These are phyloP conservation scores for Fusarium bulbicola DNA, from an alignment of 2,329 filamentous ascomycete species.

Conservation along the genomic window DNA sequence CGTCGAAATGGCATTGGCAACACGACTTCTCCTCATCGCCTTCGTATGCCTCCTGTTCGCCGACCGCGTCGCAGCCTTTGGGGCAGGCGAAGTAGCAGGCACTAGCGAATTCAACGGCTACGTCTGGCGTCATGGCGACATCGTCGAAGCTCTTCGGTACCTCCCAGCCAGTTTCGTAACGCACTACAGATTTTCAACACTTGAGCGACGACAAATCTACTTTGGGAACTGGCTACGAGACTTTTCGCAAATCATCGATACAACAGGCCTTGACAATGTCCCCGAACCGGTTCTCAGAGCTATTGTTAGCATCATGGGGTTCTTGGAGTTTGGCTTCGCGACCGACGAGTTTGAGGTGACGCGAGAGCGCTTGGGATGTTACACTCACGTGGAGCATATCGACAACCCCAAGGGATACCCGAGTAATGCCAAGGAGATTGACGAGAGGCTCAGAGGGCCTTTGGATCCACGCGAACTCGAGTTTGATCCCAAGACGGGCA, in stretches of 20 bases:
- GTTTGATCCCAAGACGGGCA: constrained; percentile 76
- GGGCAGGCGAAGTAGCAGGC: constrained; percentile 50
- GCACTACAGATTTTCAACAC: constrained; percentile 49
- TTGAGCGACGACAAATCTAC: constrained; percentile 52
- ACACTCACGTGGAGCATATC: constrained; percentile 76
- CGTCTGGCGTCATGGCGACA: constrained; percentile 54
- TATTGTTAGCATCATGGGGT: constrained; percentile 44
- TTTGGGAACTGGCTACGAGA: constrained; percentile 65
- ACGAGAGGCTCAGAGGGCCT: constrained; percentile 54
- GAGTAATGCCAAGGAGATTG: constrained; percentile 77
- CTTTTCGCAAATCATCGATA: constrained; percentile 81
- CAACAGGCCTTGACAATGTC: constrained; percentile 51
- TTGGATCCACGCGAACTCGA: constrained; percentile 67
- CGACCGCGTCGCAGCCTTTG: constrained; percentile 48
- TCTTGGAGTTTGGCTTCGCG: constrained; percentile 66
- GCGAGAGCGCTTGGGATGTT: constrained; percentile 77
- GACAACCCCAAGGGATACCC: constrained; percentile 83
- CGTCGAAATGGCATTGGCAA: constrained; percentile 28
- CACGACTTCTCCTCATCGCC: constrained; percentile 25
- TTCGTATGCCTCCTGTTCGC: constrained; percentile 42
- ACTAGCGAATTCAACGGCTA: constrained; percentile 52
- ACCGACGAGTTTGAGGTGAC: constrained; percentile 85
- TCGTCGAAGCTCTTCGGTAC: constrained; percentile 50
- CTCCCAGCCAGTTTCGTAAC: constrained; percentile 51
- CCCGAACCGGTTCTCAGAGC: constrained; percentile 43